These are phyloP conservation scores for Lepidopterella palustris DNA, from an alignment of 495 filamentous ascomycete species.

Conservation along the genomic window DNA sequence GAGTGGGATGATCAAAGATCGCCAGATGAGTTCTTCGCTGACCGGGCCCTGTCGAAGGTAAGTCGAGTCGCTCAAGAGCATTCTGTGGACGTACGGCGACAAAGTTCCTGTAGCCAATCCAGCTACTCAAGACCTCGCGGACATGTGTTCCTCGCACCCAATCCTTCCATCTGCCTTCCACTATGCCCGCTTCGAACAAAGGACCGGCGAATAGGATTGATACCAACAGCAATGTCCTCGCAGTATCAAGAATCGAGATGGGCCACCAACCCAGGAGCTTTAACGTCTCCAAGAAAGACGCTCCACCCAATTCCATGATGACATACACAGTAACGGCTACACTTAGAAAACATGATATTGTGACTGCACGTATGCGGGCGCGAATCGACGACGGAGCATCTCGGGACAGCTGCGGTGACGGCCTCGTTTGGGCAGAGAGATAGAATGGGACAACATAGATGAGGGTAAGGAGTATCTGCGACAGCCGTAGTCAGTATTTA, in stretches of 20 bases:
- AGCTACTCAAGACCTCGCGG: constrained; percentile 32
- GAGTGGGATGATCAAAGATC: constrained; percentile 73
- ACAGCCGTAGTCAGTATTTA: constrained; percentile 4
- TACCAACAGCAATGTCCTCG: constrained; percentile 56
- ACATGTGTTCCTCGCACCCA: constrained; percentile 45
- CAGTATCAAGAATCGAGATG: constrained; percentile 54
- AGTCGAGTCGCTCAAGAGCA: background rate
- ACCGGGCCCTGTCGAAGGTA: constrained; percentile 61
- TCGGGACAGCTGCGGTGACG: constrained; percentile 71
- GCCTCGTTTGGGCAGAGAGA: constrained; percentile 67
- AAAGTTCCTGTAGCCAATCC: constrained; percentile 53
- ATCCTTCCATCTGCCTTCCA: constrained; percentile 62
- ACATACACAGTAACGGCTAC: constrained; percentile 56
- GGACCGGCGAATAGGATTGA: constrained; percentile 78
- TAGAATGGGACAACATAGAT: constrained; percentile 92
- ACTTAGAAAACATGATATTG: constrained; percentile 58
- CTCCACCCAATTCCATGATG: constrained; percentile 43
- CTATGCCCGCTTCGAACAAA: constrained; percentile 66
- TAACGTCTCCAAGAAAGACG: constrained; percentile 47
- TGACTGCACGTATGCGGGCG: constrained; percentile 73
- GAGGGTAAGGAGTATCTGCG: constrained; percentile 66
- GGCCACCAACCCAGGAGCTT: constrained; percentile 73
- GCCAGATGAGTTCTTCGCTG: constrained; percentile 91
- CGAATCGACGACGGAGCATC: constrained; percentile 89
- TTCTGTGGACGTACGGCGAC: constrained; percentile 48